Base-by-base conservation (phyloP, 805 yeast species). In the Barnettozyma botsteinii region DNA sequence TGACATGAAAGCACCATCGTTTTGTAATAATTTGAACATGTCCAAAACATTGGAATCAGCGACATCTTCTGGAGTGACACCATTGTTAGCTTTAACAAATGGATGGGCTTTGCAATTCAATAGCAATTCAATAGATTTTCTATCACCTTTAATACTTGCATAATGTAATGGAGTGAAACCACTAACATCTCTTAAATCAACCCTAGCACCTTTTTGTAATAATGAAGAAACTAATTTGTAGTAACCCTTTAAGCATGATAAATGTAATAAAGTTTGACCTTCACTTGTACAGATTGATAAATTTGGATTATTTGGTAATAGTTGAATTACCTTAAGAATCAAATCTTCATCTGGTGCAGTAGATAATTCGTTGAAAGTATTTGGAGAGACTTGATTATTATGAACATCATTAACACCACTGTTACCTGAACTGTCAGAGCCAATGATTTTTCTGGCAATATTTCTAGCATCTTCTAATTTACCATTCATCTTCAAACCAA, bases 401-500 rank as follows among this genome's bases (percentile, higher is more conserved):
- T 33, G 26, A n/a, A 45, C 47, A 15, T 42, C 48, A 25, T 47
- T 47, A 14, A 48, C 45, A 39, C 47, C 42, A 1, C 43, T 43
- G 37, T 40, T 43, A 42, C 51, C 43, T 31, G 45, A 45, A 3
- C 57, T 61, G 43, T 57, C 65, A 37, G 77, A 72, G 11, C 93
- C 94, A 39, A 91, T 88, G 49, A 93, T 87, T 48, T 95, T 71
- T 60, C 83, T 82, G 1, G 98, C 98, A 52, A 93, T 85, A 56
- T 87, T 88, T 50, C 85, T 78, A 2, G 98, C 97, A 61, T 91
- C 97, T 57, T 93, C 98, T 42, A 93, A 67, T 54, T 82, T 81
- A 43, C 98, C 98, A 56, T 87, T 89, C 96, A 91, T 88, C 64
- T 91, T 91, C 62, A 89, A 69, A 2, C 98, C 98, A 30, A 93